phyloP scores from a whole-genome alignment of 257 asterid species.

The Solanum pimpinellifolium region DNA sequence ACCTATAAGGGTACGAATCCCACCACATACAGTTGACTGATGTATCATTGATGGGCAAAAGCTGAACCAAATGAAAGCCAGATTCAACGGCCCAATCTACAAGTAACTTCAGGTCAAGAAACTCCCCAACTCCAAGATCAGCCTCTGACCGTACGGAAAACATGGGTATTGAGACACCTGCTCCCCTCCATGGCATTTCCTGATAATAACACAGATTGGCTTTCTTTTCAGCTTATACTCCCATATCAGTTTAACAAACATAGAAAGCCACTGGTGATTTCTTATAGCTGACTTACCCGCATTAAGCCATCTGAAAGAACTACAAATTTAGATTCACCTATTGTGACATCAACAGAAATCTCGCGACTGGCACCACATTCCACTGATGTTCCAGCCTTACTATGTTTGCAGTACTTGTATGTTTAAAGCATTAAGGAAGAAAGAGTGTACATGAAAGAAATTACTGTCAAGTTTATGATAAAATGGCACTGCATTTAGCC shows the following conservation, averaged over 20 bases:
- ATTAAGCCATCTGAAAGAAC: conserved; percentile 82
- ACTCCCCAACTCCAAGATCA: conserved; percentile 93
- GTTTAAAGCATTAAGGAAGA: conserved; percentile 54
- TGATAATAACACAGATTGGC: conserved; percentile 8
- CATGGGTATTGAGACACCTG: conserved; percentile 95
- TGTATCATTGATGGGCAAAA: conserved; percentile 90
- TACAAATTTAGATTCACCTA: conserved; percentile 48
- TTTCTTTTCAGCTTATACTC: neutral
- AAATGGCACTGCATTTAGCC: neutral
- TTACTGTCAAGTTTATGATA: neutral
- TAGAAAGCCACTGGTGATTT: neutral
- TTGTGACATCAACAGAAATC: conserved; percentile 45
- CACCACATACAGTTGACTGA: conserved; percentile 98
- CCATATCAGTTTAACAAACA: neutral
- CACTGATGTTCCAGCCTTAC: conserved; percentile 31
- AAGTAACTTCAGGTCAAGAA: conserved; percentile 87
- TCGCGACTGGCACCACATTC: conserved; percentile 78
- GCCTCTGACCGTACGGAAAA: conserved; percentile 86
- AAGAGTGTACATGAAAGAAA: neutral
- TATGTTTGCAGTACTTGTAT: conserved; percentile 71
- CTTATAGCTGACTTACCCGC: conserved; percentile 49
- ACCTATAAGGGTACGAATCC: conserved; percentile 99
- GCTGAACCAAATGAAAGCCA: conserved; percentile 94
- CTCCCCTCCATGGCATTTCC: conserved; percentile 99
- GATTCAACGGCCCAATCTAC: conserved; percentile 89